These are phyloP conservation scores for Sporothrix dimorphospora DNA, from an alignment of 2,329 filamentous ascomycete species.

Conservation along the genomic window DNA sequence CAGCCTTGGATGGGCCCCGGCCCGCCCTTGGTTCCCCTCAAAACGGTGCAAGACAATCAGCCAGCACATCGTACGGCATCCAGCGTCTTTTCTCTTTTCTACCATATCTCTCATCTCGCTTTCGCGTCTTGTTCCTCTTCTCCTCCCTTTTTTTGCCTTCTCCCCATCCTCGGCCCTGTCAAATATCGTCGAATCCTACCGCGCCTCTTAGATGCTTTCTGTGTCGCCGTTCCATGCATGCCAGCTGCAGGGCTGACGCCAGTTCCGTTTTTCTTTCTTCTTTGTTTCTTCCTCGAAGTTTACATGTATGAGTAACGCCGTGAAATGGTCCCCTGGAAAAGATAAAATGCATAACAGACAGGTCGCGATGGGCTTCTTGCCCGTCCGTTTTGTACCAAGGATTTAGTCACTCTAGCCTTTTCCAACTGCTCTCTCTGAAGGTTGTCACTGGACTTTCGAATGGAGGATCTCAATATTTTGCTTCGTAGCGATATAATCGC, in stretches of 20 bases:
- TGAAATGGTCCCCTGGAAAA: not conserved
- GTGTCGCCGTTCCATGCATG: slow-evolving; percentile 14
- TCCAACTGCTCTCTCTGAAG: not conserved
- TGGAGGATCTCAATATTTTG: not conserved
- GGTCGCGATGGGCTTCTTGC: not conserved
- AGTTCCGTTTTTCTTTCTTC: not conserved
- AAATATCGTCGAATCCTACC: slow-evolving; percentile 1
- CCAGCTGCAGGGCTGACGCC: slow-evolving; percentile 1
- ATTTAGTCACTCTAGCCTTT: not conserved
- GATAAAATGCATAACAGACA: not conserved
- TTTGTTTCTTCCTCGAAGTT: not conserved
- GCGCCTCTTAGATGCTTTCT: not conserved
- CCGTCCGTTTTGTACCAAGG: slow-evolving; percentile 7
- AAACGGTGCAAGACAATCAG: not conserved
- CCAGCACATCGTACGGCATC: not conserved
- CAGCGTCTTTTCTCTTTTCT: not conserved
- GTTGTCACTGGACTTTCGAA: not conserved
- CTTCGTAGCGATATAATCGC: not conserved
- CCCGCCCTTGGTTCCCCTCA: not conserved
- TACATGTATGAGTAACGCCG: not conserved
- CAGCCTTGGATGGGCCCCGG: not conserved
- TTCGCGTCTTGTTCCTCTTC: not conserved
- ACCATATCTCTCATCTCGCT: not conserved
- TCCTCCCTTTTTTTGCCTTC: not conserved
- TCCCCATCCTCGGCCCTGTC: not conserved